These are phyloP conservation scores for Graphiopsis chlorocephala DNA, from an alignment of 2,329 filamentous ascomycete genomes.

Conservation along the genomic window DNA sequence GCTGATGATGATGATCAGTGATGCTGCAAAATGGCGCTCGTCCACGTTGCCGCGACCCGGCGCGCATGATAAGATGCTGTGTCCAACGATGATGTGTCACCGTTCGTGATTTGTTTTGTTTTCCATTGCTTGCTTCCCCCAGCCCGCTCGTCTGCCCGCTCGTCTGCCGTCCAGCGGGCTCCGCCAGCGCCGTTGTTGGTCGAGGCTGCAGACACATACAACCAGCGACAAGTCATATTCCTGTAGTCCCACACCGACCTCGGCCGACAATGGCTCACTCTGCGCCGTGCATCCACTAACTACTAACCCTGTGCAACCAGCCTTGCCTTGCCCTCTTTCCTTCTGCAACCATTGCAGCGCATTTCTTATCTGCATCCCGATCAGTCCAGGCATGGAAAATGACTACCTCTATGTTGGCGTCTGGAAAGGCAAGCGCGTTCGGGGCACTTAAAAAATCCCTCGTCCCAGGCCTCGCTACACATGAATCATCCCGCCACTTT, in stretches of 20 bases:
- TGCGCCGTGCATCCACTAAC: slow-evolving; percentile 10
- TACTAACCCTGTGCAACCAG: not conserved
- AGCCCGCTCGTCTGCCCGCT: not conserved
- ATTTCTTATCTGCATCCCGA: not conserved
- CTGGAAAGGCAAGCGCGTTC: slow-evolving; percentile 35
- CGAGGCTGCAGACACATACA: not conserved
- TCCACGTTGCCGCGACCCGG: not conserved
- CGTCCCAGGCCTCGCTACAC: slow-evolving; percentile 1
- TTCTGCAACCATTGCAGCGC: not conserved
- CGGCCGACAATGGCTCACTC: slow-evolving; percentile 4
- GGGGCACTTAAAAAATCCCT: slow-evolving; percentile 16
- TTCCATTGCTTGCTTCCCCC: not conserved
- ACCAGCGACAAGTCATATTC: not conserved
- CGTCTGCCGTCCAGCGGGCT: not conserved
- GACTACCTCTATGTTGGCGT: slow-evolving; percentile 37
- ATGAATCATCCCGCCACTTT: slow-evolving; percentile 16
- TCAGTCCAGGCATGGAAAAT: slow-evolving; percentile 32
- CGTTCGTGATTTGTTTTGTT: not conserved
- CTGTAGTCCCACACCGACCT: not conserved
- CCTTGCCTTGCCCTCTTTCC: not conserved
- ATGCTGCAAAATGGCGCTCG: not conserved
- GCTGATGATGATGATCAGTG: not conserved
- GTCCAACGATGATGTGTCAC: not conserved
- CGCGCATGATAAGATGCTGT: not conserved
- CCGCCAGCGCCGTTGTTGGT: not conserved